Percentiles rank a stretch among this genome's conserved stretches.
phyloP scores from a whole-genome alignment of 257 asterid genomes.

The Solanum dulcamara region DNA sequence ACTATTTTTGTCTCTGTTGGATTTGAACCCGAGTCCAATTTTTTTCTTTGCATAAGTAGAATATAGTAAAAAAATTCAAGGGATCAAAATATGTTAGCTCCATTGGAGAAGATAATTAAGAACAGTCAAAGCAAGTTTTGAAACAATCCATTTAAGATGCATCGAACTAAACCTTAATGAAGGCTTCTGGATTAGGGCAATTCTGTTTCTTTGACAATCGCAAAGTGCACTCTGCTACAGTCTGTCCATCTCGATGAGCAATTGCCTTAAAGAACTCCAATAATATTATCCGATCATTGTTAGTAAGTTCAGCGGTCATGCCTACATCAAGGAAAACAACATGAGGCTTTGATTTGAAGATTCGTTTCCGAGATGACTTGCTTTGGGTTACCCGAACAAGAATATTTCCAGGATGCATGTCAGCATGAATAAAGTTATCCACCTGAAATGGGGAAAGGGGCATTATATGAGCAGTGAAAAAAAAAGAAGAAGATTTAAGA shows the following conservation, averaged over 20 bases:
- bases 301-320: slow-evolving; percentile 37
- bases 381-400: slow-evolving; percentile 28
- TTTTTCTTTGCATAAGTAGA: neutral
- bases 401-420: slow-evolving; percentile 41
- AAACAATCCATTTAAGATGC: neutral
- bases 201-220: slow-evolving; percentile 28
- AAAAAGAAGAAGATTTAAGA: neutral
- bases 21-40: neutral
- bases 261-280: slow-evolving; percentile 30
- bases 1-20: neutral
- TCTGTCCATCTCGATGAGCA: slow-evolving; percentile 32
- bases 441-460: slow-evolving; percentile 11
- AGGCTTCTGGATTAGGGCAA: slow-evolving; percentile 27
- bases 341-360: slow-evolving; percentile 38
- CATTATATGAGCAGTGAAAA: neutral
- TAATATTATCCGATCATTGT: slow-evolving; percentile 16
- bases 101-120: neutral
- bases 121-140: neutral
- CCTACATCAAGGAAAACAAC: slow-evolving; percentile 37
- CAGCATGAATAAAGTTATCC: slow-evolving; percentile 38
- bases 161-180: slow-evolving; percentile 15
- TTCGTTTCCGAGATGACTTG: slow-evolving; percentile 18
- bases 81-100: neutral
- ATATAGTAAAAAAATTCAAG: neutral
- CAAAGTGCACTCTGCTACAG: slow-evolving; percentile 26